These are phyloP conservation scores for Fusarium albidum DNA, from an alignment of 2,329 filamentous ascomycete species.

Conservation along the genomic window DNA sequence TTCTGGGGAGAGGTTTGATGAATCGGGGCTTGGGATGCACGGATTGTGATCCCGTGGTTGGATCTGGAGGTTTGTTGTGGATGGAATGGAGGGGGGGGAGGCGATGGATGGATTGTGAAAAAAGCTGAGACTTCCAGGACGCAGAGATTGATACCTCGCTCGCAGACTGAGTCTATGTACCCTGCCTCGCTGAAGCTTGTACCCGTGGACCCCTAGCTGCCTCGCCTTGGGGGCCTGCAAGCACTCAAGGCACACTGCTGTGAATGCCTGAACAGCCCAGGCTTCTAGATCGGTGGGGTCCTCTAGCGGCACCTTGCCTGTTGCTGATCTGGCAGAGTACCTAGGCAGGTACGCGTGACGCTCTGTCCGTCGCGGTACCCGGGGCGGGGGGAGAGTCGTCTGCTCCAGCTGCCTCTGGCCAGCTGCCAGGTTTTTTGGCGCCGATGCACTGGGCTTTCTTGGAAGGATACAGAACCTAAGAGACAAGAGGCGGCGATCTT, in stretches of 20 bases:
- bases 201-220: background rate
- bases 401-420: too few relatives aligned
- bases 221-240: background rate
- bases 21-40: background rate
- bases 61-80: slow-evolving; percentile 7
- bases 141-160: slow-evolving; percentile 2
- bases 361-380: background rate
- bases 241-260: slow-evolving; percentile 11
- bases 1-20: background rate
- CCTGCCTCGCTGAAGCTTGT: background rate
- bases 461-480: too few relatives aligned
- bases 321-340: slow-evolving; percentile 3
- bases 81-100: slow-evolving; percentile 18
- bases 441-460: background rate
- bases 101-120: slow-evolving; percentile 5
- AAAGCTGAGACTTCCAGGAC: too few relatives aligned
- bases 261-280: slow-evolving; percentile 12
- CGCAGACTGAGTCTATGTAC: background rate
- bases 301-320: background rate
- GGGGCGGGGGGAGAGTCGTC: too few relatives aligned
- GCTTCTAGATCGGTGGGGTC: background rate
- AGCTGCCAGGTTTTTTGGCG: background rate
- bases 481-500: too few relatives aligned
- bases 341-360: background rate
- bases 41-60: slow-evolving; percentile 11